Conservation (phyloP, 768 basidiomycete genomes). For the Trametopsis cervina region DNA sequence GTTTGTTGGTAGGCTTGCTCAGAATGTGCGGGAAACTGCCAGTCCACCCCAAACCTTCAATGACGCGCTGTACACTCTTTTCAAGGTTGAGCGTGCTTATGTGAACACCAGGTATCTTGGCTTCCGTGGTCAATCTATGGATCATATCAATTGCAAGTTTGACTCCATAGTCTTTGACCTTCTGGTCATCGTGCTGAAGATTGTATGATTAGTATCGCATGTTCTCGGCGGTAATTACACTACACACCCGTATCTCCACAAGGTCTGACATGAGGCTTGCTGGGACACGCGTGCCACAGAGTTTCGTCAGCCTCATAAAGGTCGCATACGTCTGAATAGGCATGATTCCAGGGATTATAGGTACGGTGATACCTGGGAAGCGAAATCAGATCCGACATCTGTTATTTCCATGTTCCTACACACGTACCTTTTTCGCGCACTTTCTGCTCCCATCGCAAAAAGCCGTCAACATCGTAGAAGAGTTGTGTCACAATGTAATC, state of each 20-base stretch:
- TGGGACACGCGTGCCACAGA: conserved; percentile 80
- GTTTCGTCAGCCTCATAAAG: conserved; percentile 83
- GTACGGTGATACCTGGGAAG: conserved; percentile 85
- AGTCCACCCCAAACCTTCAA: conserved; percentile 77
- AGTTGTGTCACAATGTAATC: conserved; percentile 95
- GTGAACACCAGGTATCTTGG: conserved; percentile 70
- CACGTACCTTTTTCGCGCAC: conserved; percentile 64
- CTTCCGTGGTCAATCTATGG: conserved; percentile 43
- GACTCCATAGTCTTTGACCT: conserved; percentile 94
- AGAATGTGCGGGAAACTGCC: conserved; percentile 26
- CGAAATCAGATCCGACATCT: neutral
- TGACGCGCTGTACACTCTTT: conserved; percentile 82
- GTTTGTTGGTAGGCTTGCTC: conserved; percentile 44
- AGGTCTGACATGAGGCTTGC: conserved; percentile 55
- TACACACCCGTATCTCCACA: conserved; percentile 66
- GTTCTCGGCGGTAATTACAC: no score
- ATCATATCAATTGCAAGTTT: conserved; percentile 80
- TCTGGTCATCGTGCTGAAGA: conserved; percentile 83
- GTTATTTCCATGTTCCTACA: neutral
- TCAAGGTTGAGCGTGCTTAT: conserved; percentile 97
- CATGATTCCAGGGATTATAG: conserved; percentile 95
- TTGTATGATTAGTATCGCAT: neutral
- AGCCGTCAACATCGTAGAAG: conserved; percentile 92
- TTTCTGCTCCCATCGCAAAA: conserved; percentile 70
- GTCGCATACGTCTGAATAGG: conserved; percentile 96